Evolutionary conservation across 179 eudicot genomes (phyloP).

Genomic region (Corrigiola litoralis): DNA sequence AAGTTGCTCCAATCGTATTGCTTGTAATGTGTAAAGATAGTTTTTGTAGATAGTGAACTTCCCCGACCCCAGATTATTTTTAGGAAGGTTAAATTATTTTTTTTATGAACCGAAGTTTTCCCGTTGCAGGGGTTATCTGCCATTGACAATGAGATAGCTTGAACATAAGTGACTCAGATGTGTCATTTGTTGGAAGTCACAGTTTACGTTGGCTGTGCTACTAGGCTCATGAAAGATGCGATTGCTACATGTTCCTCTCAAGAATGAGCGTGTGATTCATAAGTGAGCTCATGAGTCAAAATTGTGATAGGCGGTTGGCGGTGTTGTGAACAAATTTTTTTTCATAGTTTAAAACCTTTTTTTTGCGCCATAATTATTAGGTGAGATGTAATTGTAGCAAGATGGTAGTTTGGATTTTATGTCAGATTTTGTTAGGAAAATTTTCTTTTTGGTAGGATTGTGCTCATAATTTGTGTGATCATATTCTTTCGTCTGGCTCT

Average conservation of each 20-base stretch:
- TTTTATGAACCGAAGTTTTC: not conserved
- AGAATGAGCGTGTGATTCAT: not conserved
- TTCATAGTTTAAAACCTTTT: not conserved
- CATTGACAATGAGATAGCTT: conserved; percentile 6
- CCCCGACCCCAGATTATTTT: too few species aligned
- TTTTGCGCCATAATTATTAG: conserved; percentile 12
- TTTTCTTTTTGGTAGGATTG: not conserved
- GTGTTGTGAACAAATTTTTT: conserved; percentile 11
- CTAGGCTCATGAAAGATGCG: not conserved
- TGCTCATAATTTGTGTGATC: not conserved
- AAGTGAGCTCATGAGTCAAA: not conserved
- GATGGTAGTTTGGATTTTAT: conserved; percentile 1
- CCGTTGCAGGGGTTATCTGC: conserved; percentile 14
- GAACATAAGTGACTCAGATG: conserved; percentile 9
- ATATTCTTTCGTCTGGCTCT: not conserved
- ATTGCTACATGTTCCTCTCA: conserved; percentile 3
- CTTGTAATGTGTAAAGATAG: too few species aligned
- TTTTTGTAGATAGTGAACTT: too few species aligned
- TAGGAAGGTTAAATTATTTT: too few species aligned
- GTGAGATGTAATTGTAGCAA: conserved; percentile 13
- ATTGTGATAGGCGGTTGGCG: not conserved
- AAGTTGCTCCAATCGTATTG: too few species aligned
- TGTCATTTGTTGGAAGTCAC: conserved; percentile 1
- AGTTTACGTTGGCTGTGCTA: not conserved
- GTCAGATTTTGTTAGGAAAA: conserved; percentile 10